These are phyloP conservation scores for Pisolithus thermaeus DNA, from an alignment of 1,284 basidiomycete species.

Conservation along the genomic window DNA sequence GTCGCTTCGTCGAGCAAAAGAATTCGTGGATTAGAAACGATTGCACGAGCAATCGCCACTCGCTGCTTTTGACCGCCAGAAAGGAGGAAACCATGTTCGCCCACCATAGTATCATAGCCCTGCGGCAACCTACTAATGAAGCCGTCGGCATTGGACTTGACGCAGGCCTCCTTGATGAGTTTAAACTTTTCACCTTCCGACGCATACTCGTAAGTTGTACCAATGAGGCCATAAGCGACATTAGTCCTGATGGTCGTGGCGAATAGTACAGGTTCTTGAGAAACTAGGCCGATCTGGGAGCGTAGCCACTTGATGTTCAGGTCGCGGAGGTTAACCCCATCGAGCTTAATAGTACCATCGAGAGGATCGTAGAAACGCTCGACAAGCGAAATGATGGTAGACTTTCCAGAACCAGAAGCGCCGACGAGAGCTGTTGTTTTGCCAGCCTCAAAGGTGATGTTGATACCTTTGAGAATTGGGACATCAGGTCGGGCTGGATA, in stretches of 20 bases:
- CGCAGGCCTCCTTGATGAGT: conserved; percentile 81
- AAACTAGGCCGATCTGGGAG: conserved; percentile 85
- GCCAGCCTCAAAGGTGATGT: conserved; percentile 65
- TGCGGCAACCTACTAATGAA: conserved; percentile 83
- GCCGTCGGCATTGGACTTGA: conserved; percentile 90
- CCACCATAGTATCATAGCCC: conserved; percentile 56
- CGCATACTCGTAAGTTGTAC: conserved; percentile 64
- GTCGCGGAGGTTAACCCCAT: conserved; percentile 71
- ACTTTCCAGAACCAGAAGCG: conserved; percentile 37
- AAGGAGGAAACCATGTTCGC: too few species aligned
- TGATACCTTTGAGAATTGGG: conserved; percentile 74
- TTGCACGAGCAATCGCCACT: too few species aligned
- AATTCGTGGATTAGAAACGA: too few species aligned
- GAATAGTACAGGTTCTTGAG: conserved; percentile 87
- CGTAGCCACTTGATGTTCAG: conserved; percentile 88
- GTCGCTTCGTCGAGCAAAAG: too few species aligned
- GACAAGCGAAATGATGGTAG: conserved; percentile 67
- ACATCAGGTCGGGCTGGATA: conserved; percentile 90
- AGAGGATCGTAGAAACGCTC: conserved; percentile 89
- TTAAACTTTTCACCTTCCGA: conserved; percentile 73
- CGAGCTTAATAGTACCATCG: conserved; percentile 71
- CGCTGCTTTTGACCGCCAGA: too few species aligned
- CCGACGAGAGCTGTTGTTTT: conserved; percentile 87
- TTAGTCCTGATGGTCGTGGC: conserved; percentile 75
- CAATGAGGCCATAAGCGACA: conserved; percentile 87